Conservation (phyloP, 192 early-diverging fungal genomes). For the Chytriomyces sp. region DNA sequence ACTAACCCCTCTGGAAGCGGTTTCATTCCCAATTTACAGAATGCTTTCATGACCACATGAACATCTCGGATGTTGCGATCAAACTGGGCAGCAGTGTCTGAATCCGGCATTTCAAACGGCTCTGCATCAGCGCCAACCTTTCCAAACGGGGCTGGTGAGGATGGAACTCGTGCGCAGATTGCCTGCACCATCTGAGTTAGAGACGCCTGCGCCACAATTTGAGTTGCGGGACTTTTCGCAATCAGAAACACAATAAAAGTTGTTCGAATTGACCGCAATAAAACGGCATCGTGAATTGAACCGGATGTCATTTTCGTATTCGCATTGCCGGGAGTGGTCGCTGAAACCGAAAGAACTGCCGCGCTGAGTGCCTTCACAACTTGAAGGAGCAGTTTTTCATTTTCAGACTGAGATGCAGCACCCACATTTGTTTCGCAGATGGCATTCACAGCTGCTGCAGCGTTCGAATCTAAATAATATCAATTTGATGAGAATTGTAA, state of each 20-base stretch:
- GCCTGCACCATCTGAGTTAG: conserved; percentile 87
- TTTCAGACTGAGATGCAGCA: conserved; percentile 55
- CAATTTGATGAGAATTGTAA: conserved; percentile 25
- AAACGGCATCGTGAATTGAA: conserved; percentile 70
- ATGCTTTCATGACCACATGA: conserved; percentile 73
- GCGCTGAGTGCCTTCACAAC: conserved; percentile 88
- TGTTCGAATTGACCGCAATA: conserved; percentile 82
- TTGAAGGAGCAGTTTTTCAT: conserved; percentile 88
- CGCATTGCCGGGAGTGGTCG: no score
- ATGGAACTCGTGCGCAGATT: conserved; percentile 74
- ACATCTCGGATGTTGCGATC: conserved; percentile 64
- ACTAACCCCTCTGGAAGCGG: conserved; percentile 59
- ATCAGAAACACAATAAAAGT: conserved; percentile 87
- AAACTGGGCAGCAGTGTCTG: not conserved
- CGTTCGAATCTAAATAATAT: conserved; percentile 32
- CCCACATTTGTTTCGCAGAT: conserved; percentile 75
- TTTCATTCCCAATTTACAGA: conserved; percentile 84
- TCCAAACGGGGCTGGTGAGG: conserved; percentile 19
- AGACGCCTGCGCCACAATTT: conserved; percentile 86
- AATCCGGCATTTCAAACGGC: not conserved
- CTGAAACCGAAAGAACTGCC: conserved; percentile 61
- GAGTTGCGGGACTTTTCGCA: conserved; percentile 69
- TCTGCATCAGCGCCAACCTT: not conserved
- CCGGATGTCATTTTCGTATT: no score
- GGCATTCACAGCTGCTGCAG: conserved; percentile 69